Evolutionary conservation across 345 rosid species (phyloP).

Genomic region (Acer yangbiense): DNA sequence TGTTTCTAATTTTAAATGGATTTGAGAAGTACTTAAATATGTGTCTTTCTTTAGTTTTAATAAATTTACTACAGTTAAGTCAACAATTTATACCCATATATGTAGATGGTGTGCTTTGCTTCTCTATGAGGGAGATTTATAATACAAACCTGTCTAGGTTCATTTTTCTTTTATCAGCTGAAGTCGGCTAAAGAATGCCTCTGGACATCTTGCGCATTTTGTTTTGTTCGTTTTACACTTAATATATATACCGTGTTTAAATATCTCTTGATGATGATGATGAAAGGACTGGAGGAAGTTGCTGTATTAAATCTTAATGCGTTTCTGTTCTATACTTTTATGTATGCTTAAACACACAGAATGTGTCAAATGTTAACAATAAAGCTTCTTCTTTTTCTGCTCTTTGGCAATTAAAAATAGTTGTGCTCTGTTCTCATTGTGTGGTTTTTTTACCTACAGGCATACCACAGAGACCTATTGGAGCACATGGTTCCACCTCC

Average conservation of each 20-base stretch:
- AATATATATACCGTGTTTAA: background rate
- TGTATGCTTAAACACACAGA: background rate
- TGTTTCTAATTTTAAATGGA: background rate
- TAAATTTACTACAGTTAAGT: background rate
- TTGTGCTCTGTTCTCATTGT: background rate
- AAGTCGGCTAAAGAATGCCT: background rate
- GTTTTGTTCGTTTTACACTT: background rate
- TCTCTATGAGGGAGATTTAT: background rate
- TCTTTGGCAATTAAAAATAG: background rate
- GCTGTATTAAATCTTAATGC: background rate
- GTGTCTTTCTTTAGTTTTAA: background rate
- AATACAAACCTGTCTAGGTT: background rate
- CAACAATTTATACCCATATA: background rate
- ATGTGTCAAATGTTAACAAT: background rate
- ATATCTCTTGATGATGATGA: background rate
- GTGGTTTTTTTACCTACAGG: slow-evolving; percentile 36
- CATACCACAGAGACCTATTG: slow-evolving; percentile 75
- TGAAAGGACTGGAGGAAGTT: background rate
- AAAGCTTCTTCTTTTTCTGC: background rate
- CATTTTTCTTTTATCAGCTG: background rate
- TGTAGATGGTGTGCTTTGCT: background rate
- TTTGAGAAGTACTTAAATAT: background rate
- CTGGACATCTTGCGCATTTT: background rate
- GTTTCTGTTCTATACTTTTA: background rate
- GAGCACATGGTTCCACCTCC: slow-evolving; percentile 73